These are phyloP conservation scores for Colletotrichum orchidophilum DNA, from an alignment of 2,329 filamentous ascomycete genomes.

Conservation along the genomic window DNA sequence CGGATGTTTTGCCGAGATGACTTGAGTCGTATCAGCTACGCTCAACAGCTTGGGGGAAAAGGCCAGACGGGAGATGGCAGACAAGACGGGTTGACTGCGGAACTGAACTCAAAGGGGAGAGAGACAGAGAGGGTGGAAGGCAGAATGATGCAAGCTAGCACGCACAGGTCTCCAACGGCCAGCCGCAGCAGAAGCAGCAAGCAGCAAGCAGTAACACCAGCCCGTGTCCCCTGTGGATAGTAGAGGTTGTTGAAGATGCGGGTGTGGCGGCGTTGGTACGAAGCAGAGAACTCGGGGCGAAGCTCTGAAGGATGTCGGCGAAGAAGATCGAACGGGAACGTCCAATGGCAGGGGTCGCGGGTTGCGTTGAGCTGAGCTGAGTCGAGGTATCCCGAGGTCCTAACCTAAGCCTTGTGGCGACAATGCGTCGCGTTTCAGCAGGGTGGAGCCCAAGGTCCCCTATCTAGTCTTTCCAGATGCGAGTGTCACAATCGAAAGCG, in stretches of 20 bases:
- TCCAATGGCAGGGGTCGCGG: neutral
- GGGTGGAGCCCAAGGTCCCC: constrained; percentile 16
- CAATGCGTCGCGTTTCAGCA: constrained; percentile 33
- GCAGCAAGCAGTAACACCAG: neutral
- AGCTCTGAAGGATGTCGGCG: neutral
- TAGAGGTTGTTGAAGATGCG: neutral
- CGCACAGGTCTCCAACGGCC: neutral
- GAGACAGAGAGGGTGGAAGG: neutral
- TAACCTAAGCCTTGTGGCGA: constrained; percentile 22
- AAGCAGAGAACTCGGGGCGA: neutral
- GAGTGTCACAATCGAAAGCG: neutral
- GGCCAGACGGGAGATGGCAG: neutral
- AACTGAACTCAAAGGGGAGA: neutral
- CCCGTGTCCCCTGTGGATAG: neutral
- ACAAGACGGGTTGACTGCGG: neutral
- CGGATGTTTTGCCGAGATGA: neutral
- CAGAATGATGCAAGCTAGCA: neutral
- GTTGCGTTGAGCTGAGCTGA: neutral
- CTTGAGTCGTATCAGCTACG: neutral
- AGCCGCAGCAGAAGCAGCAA: neutral
- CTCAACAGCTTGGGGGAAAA: neutral
- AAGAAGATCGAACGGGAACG: neutral
- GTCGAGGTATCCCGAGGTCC: neutral
- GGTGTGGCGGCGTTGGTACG: neutral
- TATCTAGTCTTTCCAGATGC: neutral